Conservation (phyloP, 257 asterid genomes). For the Ajuga chamaepitys region DNA sequence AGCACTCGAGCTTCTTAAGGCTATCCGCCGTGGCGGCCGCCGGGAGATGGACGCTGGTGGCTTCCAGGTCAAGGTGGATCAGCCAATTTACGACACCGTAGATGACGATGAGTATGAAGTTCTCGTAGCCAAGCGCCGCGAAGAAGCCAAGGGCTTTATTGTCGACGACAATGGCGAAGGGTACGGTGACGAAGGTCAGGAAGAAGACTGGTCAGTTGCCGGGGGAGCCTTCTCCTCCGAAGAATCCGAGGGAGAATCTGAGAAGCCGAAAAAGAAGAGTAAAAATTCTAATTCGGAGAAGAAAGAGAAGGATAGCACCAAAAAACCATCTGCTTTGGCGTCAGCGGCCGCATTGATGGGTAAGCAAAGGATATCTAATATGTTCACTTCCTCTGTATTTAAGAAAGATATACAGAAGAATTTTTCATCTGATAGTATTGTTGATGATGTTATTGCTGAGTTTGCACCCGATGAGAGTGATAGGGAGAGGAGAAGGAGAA, state of each 20-base stretch:
- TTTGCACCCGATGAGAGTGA: constrained; percentile 86
- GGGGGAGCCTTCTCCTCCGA: constrained; percentile 54
- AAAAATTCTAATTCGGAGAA: constrained; percentile 39
- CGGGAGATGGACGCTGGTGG: constrained; percentile 45
- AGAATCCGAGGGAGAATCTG: constrained; percentile 62
- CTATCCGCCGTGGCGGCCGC: constrained; percentile 56
- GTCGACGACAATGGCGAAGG: constrained; percentile 88
- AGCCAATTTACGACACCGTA: constrained; percentile 72
- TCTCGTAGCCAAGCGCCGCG: constrained; percentile 80
- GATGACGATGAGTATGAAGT: constrained; percentile 84
- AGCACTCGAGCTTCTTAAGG: constrained; percentile 71
- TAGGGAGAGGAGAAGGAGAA: constrained; percentile 65
- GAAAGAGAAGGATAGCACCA: constrained; percentile 43
- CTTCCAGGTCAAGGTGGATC: constrained; percentile 63
- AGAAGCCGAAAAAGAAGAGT: constrained; percentile 54
- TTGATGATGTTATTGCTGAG: constrained; percentile 88
- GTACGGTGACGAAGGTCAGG: constrained; percentile 93
- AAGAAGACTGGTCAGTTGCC: constrained; percentile 82
- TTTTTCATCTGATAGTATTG: constrained; percentile 66
- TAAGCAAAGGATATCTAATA: constrained; percentile 66
- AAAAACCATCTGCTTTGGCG: constrained; percentile 57
- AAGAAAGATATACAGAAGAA: constrained; percentile 51
- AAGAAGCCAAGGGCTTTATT: constrained; percentile 60
- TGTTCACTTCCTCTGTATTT: constrained; percentile 81
- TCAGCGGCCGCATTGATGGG: constrained; percentile 89